Percentiles rank a stretch among this genome's conserved stretches.
Evolutionary conservation across 2,329 filamentous ascomycete species (phyloP).

Genomic region (Talaromyces sp.): DNA sequence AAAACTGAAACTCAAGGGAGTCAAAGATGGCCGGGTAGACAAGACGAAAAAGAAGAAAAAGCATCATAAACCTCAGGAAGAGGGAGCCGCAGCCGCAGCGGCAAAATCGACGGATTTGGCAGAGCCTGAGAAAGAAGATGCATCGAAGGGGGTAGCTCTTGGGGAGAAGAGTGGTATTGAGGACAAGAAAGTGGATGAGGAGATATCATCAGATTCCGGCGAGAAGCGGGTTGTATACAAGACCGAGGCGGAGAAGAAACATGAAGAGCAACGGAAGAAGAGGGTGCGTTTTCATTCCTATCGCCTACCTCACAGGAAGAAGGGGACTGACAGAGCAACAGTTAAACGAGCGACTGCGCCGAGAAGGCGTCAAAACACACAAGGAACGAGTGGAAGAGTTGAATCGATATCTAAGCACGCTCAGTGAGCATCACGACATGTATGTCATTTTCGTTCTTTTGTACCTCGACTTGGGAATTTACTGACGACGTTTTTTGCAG

Average conservation of each 20-base stretch:
- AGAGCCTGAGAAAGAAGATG: neutral
- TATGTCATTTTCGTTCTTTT: conserved; percentile 28
- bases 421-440: conserved; percentile 99
- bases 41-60: conserved; percentile 46
- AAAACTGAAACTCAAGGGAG: conserved; percentile 79
- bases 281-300: conserved; percentile 59
- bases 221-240: conserved; percentile 47
- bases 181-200: neutral
- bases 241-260: conserved; percentile 75
- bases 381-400: conserved; percentile 94
- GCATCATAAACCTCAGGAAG: conserved; percentile 16
- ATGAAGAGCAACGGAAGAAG: conserved; percentile 76
- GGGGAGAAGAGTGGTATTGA: conserved; percentile 14
- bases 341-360: conserved; percentile 75
- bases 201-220: conserved; percentile 17
- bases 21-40: conserved; percentile 46
- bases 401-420: conserved; percentile 83
- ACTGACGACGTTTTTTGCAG: conserved; percentile 13
- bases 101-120: neutral
- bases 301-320: neutral
- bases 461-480: neutral
- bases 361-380: conserved; percentile 89
- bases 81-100: neutral
- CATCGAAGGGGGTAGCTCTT: neutral
- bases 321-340: conserved; percentile 35